These are phyloP conservation scores for Lasiodiplodia sp. DNA, from an alignment of 2,329 filamentous ascomycete species.

Conservation along the genomic window DNA sequence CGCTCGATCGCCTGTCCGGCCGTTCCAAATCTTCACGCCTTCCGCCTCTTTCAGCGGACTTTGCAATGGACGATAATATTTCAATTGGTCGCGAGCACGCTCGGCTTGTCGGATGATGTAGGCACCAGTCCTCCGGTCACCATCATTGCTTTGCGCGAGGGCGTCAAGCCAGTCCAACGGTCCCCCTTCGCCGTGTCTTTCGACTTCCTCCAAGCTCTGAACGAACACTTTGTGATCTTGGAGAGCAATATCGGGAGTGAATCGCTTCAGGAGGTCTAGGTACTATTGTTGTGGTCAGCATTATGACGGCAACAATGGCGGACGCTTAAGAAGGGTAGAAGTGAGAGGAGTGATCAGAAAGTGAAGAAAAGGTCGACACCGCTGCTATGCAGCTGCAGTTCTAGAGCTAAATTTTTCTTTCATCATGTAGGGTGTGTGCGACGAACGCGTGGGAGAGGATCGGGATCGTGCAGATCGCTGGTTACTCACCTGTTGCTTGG, in stretches of 20 bases:
- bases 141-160: constrained; percentile 45
- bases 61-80: constrained; percentile 17
- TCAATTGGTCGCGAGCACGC: constrained; percentile 37
- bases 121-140: constrained; percentile 43
- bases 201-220: constrained; percentile 47
- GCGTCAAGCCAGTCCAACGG: constrained; percentile 44
- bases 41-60: constrained; percentile 34
- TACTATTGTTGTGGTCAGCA: constrained; percentile 38
- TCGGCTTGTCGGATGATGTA: constrained; percentile 46
- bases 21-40: constrained; percentile 53
- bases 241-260: constrained; percentile 45
- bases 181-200: constrained; percentile 34
- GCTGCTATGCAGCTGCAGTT: constrained; percentile 57
- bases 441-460: not conserved
- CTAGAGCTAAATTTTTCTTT: constrained; percentile 58
- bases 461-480: constrained; percentile 10
- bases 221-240: constrained; percentile 51
- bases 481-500: constrained; percentile 57
- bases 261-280: constrained; percentile 49
- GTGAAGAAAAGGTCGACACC: constrained; percentile 48
- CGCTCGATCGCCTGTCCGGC: constrained; percentile 28
- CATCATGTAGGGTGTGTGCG: constrained; percentile 48
- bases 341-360: constrained; percentile 46
- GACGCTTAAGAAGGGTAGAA: not conserved
- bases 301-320: constrained; percentile 30